Base-by-base conservation (phyloP, 2,329 filamentous ascomycete species). In the Remersonia thermophila region DNA sequence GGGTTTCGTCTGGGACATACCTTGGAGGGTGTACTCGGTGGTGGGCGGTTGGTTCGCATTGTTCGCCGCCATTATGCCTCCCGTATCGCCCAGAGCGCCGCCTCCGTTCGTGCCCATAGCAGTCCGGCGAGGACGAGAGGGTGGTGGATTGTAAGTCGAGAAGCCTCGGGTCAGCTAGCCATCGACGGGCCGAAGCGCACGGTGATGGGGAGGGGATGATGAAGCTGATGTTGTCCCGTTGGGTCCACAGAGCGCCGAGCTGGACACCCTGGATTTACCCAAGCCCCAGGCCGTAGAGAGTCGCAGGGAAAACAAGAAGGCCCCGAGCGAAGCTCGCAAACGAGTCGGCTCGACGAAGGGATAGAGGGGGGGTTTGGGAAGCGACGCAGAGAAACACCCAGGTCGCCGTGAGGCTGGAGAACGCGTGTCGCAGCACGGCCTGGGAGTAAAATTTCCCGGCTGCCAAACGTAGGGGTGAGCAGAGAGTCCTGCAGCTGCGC, bases 1-100 rank as follows among this genome's bases (percentile, higher is more conserved):
- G 9, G 7, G 5, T 25, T 7, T 10, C 12, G 25, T 8, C 25
- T 27, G 23, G 27, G 12, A 46, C 49, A 27, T 39, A 64, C 62
- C 72, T 59, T 77, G 72, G 27, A 77, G 57, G 6, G 72, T 77
- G 49, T 77, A 77, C 48, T 76, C 72, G 43, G 72, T 77, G 43
- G 70, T 69, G 49, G 68, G 67, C 29, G 70, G 71, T 47, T 71
- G 63, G 53, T 66, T 67, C 41, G 58, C 51, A 49, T 59, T 57
- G 51, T 62, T 60, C 47, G 12, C 25, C 7, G 58, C 54, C 53
- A 62, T 62, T 61, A 63, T 65, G 54, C 55, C 59, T 47, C 52
- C 57, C 64, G 61, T 41, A 25, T 49, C 52, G 35, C 53, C 52
- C 32, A 57, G 46, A 40, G 58, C 59, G 47, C 59, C 59, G 35